Conservation (phyloP, 2,329 filamentous ascomycete genomes). For the Stenocarpella maydis region DNA sequence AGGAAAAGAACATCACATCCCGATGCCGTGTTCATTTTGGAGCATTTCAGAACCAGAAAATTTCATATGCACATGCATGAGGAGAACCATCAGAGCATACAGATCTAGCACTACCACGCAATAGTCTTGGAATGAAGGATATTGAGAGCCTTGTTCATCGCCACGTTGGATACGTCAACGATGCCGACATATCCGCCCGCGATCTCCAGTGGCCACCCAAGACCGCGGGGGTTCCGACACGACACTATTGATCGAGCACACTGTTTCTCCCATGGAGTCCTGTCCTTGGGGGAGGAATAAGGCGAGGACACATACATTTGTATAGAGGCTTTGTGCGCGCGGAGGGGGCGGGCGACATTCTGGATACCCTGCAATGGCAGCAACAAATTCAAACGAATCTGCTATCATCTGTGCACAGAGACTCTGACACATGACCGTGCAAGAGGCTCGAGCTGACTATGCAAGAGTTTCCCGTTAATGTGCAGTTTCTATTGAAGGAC, state of each 20-base stretch:
- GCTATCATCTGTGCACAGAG: background rate
- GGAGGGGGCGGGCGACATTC: too few relatives aligned
- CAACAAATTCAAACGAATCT: background rate
- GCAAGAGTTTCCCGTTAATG: background rate
- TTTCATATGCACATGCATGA: background rate
- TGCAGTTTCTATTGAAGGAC: constrained; percentile 38
- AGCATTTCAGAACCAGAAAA: background rate
- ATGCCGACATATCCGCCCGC: background rate
- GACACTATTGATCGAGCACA: background rate
- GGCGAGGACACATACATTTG: too few relatives aligned
- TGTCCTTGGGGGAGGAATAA: too few relatives aligned
- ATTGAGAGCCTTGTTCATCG: background rate
- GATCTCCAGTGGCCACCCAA: background rate
- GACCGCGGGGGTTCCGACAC: background rate
- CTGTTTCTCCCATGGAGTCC: background rate
- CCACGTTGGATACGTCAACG: background rate
- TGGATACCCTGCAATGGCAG: background rate
- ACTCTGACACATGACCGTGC: background rate
- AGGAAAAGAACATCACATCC: background rate
- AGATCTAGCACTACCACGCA: background rate
- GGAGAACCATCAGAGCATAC: background rate
- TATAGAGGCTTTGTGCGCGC: too few relatives aligned
- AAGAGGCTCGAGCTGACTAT: background rate
- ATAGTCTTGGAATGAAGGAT: background rate
- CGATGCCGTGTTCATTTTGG: background rate